These are phyloP conservation scores for Chlamydomonas eustigma DNA, from an alignment of 139 green algal species.

Conservation along the genomic window DNA sequence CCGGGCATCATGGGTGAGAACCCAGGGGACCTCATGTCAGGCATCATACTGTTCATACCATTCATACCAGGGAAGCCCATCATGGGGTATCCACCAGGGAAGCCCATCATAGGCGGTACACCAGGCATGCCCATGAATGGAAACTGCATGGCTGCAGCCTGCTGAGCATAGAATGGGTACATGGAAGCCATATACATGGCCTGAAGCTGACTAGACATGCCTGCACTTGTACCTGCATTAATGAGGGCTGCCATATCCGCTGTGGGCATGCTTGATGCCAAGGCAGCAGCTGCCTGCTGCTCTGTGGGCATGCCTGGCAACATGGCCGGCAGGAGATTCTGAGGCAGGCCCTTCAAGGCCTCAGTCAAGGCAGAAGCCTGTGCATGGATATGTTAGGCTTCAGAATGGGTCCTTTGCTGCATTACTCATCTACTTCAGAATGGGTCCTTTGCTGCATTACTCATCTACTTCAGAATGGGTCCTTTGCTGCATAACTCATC, in stretches of 20 bases:
- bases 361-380: neutral
- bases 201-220: conserved; percentile 9
- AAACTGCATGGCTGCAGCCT: neutral
- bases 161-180: conserved; percentile 3
- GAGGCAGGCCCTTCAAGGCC: neutral
- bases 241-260: conserved; percentile 3
- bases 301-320: conserved; percentile 1
- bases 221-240: neutral
- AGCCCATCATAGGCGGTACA: conserved; percentile 2
- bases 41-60: conserved; percentile 5
- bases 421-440: too few species aligned
- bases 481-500: too few species aligned
- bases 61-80: neutral
- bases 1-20: conserved; percentile 2
- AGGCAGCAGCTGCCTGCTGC: neutral
- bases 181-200: conserved; percentile 17
- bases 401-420: too few species aligned
- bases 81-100: neutral
- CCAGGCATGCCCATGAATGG: neutral
- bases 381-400: neutral
- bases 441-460: too few species aligned
- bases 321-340: neutral
- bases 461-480: too few species aligned
- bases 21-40: neutral
- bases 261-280: neutral